phyloP scores from a whole-genome alignment of 78 protist species.

The Cavenderia fasciculata region DNA sequence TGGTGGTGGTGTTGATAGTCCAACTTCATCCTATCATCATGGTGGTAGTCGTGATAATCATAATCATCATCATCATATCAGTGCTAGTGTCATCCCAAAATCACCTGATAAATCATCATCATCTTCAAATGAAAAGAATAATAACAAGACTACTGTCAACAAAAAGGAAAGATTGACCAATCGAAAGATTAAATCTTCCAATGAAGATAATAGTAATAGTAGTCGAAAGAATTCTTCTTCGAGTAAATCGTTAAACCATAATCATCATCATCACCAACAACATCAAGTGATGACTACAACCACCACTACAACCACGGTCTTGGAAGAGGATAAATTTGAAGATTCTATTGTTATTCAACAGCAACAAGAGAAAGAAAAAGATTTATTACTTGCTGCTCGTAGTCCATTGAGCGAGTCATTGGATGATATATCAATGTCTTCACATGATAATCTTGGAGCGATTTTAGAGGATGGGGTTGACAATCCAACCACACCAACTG shows the following conservation, averaged over 20 bases:
- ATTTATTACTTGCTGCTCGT: no score
- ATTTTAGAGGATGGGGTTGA: background rate
- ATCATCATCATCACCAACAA: background rate
- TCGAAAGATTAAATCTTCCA: background rate
- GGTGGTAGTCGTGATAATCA: background rate
- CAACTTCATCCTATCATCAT: background rate
- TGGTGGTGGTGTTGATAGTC: background rate
- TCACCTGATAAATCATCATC: constrained; percentile 50
- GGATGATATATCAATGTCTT: background rate
- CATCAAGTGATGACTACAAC: background rate
- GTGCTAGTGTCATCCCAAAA: background rate
- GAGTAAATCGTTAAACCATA: background rate
- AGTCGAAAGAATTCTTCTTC: background rate
- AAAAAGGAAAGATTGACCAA: background rate
- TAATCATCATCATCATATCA: no score
- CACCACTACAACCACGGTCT: background rate
- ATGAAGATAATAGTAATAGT: background rate
- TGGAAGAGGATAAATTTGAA: background rate
- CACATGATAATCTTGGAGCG: background rate
- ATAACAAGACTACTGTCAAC: background rate
- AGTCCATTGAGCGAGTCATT: background rate
- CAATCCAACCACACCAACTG: no score
- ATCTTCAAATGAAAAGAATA: background rate
- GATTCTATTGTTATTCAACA: no score
- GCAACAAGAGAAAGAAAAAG: no score